Percentiles rank a stretch among this genome's conserved stretches.
Evolutionary conservation across 176 grass and related monocot species (phyloP).

Genomic region (Eleusine coracana): DNA sequence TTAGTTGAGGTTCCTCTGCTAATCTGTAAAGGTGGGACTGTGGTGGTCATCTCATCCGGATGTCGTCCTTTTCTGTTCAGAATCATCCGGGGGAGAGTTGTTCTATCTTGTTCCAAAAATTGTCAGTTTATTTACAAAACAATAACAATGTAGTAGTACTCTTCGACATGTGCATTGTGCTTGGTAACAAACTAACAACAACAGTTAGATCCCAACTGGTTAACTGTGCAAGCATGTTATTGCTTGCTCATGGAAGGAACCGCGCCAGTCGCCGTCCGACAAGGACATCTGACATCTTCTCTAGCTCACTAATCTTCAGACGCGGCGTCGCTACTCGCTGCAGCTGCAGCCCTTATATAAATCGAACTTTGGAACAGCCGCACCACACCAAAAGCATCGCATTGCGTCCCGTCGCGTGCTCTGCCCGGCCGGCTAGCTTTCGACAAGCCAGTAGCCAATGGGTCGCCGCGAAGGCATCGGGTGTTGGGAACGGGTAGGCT

Average conservation of each 20-base stretch:
- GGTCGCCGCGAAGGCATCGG: neutral
- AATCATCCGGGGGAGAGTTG: neutral
- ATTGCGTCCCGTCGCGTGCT: neutral
- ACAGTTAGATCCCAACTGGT: neutral
- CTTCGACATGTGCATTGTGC: neutral
- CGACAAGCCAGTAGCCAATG: slow-evolving; percentile 9
- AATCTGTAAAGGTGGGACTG: neutral
- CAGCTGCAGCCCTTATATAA: neutral
- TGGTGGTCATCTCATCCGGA: neutral
- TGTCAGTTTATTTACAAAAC: neutral
- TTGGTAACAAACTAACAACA: neutral
- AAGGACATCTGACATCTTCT: slow-evolving; percentile 1
- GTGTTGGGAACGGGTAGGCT: too few species aligned
- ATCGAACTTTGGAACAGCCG: too few species aligned
- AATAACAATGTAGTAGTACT: neutral
- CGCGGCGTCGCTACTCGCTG: too few species aligned
- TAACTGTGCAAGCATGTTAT: slow-evolving; percentile 15
- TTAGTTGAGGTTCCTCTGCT: neutral
- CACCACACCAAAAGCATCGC: neutral
- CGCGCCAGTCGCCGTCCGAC: slow-evolving; percentile 17
- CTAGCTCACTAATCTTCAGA: neutral
- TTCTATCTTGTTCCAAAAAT: neutral
- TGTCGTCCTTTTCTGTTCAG: neutral
- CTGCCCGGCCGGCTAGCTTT: neutral
- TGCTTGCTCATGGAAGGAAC: neutral